Conservation (phyloP, 2,329 filamentous ascomycete species). For the Xylariaceae sp. region DNA sequence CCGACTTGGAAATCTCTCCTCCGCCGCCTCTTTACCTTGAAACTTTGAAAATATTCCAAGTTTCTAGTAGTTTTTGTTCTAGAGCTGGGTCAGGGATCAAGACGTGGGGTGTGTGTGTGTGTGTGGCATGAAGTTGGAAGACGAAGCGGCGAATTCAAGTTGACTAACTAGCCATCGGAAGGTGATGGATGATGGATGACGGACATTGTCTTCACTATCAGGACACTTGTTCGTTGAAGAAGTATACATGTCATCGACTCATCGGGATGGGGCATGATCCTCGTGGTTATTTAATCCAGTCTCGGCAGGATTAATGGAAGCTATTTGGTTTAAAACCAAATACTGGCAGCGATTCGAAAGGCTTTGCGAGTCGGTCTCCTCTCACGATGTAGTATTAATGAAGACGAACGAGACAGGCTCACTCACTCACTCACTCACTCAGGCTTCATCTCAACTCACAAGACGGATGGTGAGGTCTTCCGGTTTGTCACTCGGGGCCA, state of each 20-base stretch:
- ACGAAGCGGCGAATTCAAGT: constrained; percentile 40
- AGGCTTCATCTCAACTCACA: constrained; percentile 4
- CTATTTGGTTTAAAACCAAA: constrained; percentile 16
- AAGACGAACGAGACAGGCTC: background rate
- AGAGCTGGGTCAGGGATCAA: constrained; percentile 46
- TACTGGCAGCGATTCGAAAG: constrained; percentile 24
- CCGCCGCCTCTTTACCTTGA: constrained; percentile 42
- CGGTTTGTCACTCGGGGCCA: background rate
- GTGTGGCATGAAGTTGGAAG: constrained; percentile 36
- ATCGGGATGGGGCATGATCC: constrained; percentile 45
- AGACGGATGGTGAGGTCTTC: background rate
- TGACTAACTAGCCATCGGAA: constrained; percentile 38
- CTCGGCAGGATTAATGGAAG: constrained; percentile 25
- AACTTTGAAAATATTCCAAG: constrained; percentile 31
- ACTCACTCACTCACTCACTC: background rate
- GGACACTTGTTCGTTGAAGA: constrained; percentile 33
- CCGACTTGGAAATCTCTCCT: constrained; percentile 36
- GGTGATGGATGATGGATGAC: constrained; percentile 37
- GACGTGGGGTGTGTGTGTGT: constrained; percentile 44
- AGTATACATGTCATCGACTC: constrained; percentile 42
- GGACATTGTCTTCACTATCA: constrained; percentile 31
- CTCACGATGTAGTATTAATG: constrained; percentile 11
- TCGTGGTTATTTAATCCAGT: constrained; percentile 22
- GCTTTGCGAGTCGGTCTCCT: constrained; percentile 15
- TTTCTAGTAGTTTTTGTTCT: constrained; percentile 25